Evolutionary conservation across 805 yeast genomes (phyloP), one percentile per base, ranked within the genome.

Genomic region (Candida boleticola): DNA sequence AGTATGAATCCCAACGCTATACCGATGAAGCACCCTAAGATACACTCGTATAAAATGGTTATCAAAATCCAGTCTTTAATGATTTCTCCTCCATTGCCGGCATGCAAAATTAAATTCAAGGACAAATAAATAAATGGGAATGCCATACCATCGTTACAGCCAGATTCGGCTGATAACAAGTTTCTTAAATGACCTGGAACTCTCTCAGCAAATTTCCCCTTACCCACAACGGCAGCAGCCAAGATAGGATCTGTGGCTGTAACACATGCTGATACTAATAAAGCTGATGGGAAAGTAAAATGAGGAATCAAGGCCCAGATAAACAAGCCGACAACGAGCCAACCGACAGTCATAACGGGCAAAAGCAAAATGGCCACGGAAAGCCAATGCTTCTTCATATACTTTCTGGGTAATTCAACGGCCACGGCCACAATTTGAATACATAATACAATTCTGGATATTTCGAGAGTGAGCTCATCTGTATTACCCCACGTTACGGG

Each of bases 211-310:
- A 89, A 89, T 58, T 87, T 86, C 50, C 96, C 96, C 54, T 86
- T 89, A 61, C 96, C 96, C 9, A 89, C 96, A 29, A 89, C 96
- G 2, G 97, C 96, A 14, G 96, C 93, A 2, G 97, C 96, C 55
- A 89, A 73, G 32, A 89, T 93, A 5, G 97, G 97, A 64, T 89
- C 97, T 0, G 97, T 90, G 2, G 97, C 97, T 0, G 97, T 90
- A 36, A 89, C 82, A 60, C 96, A 89, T 1, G 95, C 96, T 25
- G 90, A 77, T 1, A 89, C 80, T 37, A 83, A 72, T 27, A 89
- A 72, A 2, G 88, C 82, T 38, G 82, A 86, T 17, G 85, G 61
- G 67, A 89, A 88, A 42, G 76, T 68, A 44, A 89, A 70, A 6
- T 82, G 77, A 1, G 93, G 92, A 27, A 90, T 81, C 23, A 90